Percentiles rank a stretch among this genome's conserved stretches.
phyloP scores from a whole-genome alignment of 352 stramenopile species.

The Globisporangium rhizosaccharum region DNA sequence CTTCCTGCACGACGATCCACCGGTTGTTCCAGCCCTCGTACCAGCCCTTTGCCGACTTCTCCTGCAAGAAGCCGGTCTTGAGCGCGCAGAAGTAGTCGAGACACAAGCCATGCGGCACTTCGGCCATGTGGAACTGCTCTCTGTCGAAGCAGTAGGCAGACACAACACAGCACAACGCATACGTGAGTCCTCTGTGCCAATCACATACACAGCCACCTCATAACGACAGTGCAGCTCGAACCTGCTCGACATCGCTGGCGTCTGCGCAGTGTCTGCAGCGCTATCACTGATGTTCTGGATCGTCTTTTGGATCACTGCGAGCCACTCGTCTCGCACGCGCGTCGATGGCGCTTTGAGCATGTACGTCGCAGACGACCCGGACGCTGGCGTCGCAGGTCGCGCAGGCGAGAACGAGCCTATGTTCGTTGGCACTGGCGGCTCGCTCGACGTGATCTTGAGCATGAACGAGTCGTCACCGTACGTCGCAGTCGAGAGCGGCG shows the following conservation, averaged over 20 bases:
- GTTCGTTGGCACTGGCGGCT: slow-evolving; percentile 18
- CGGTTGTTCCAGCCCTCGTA: slow-evolving; percentile 80
- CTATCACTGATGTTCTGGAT: slow-evolving; percentile 13
- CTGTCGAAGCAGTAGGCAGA: background rate
- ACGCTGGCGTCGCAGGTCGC: slow-evolving; percentile 18
- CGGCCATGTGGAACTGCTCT: slow-evolving; percentile 29
- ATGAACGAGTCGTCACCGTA: slow-evolving; percentile 82
- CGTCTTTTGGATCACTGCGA: slow-evolving; percentile 50
- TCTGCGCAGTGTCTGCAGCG: background rate
- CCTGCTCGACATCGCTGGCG: background rate
- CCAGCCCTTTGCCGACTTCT: slow-evolving; percentile 72
- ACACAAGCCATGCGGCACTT: slow-evolving; percentile 49
- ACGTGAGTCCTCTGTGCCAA: background rate
- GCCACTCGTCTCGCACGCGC: slow-evolving; percentile 62
- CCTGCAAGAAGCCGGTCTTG: slow-evolving; percentile 64
- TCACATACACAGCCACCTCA: background rate
- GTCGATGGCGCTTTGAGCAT: slow-evolving; percentile 64
- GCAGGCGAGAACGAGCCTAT: slow-evolving; percentile 19
- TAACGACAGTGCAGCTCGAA: background rate
- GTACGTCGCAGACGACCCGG: slow-evolving; percentile 23
- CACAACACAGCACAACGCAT: background rate
- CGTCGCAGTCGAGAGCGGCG: slow-evolving; percentile 36
- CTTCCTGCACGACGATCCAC: slow-evolving; percentile 78
- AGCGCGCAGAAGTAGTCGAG: slow-evolving; percentile 81
- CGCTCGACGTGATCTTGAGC: slow-evolving; percentile 57